These are phyloP conservation scores for Periglandula ipomoeae DNA, from an alignment of 2,329 filamentous ascomycete genomes.

Conservation along the genomic window DNA sequence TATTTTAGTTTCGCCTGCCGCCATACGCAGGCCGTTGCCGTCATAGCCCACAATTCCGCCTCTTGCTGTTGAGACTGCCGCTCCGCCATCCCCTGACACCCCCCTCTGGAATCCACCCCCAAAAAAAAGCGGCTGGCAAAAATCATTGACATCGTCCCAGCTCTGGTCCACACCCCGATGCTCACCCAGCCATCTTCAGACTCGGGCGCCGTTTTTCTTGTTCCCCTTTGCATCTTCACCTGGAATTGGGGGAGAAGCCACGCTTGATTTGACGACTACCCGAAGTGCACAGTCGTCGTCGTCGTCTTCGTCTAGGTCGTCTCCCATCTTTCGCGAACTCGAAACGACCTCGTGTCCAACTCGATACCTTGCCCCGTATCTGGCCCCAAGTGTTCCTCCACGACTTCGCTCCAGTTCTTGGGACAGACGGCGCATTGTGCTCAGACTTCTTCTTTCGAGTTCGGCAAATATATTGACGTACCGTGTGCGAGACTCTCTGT, in stretches of 20 bases:
- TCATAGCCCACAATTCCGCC: not conserved
- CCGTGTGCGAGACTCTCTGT: not conserved
- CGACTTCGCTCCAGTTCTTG: not conserved
- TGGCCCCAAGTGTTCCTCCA: not conserved
- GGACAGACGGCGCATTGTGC: not conserved
- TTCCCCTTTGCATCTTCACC: slow-evolving; percentile 17
- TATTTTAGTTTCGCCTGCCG: too few relatives aligned
- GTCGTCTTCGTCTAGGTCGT: slow-evolving; percentile 3
- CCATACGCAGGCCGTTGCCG: not conserved
- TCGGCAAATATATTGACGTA: not conserved
- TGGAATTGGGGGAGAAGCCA: slow-evolving; percentile 15
- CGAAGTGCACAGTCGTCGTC: not conserved
- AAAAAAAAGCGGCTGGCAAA: slow-evolving; percentile 28
- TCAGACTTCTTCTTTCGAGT: not conserved
- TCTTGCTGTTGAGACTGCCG: not conserved
- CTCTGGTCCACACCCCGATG: slow-evolving; percentile 28
- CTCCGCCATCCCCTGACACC: slow-evolving; percentile 8
- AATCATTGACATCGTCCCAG: slow-evolving; percentile 18
- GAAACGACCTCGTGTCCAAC: slow-evolving; percentile 6
- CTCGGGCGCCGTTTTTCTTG: slow-evolving; percentile 25
- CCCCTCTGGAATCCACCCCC: slow-evolving; percentile 10
- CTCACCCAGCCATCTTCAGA: slow-evolving; percentile 35
- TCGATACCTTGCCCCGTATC: not conserved
- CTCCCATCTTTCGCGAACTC: slow-evolving; percentile 2
- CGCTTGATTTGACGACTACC: not conserved